Evolutionary conservation across 208 protist species (phyloP), one percentile per base, ranked within the genome.

Genomic region (Zelonia costaricensis): DNA sequence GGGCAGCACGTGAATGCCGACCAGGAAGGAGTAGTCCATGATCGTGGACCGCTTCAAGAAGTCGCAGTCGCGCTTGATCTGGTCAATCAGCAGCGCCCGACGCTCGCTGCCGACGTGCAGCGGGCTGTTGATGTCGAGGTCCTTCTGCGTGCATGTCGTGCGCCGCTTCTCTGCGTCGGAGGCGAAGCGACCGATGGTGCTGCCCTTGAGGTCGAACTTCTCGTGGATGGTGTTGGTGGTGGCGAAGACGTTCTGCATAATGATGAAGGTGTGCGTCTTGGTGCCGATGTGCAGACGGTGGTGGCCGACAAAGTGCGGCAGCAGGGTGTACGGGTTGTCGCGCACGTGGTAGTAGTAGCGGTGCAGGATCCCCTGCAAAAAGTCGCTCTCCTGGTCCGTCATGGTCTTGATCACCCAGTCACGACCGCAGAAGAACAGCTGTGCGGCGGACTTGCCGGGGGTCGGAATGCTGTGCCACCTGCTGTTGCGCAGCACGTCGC

Each of bases 161-260:
- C 85, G 92, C 20, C 76, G 69, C 58, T 86, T 87, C 69, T 98
- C 91, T 0, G 54, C 69, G 15, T 84, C 80, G 13, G 84, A 88
- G 39, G 92, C 92, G 54, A 82, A 92, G 33, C 95, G 85, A 23
- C 91, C 91, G 25, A 97, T 86, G 2, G 91, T 96, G 69, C 88
- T 97, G 40, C 95, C 95, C 60, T 98, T 98, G 15, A 98, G 65
- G 70, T 98, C 95, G 52, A 94, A 98, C 62, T 91, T 95, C 47
- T 92, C 83, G 60, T 96, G 82, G 54, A 98, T 97, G 9, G 78
- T 86, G 58, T 89, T 87, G 10, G 78, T 82, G 27, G 93, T 96
- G 2, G 86, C 87, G 68, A 98, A 97, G 9, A 98, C 86, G 76
- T 98, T 98, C 53, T 94, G 83, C 95, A 98, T 98, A 40, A 97